Evolutionary conservation across 140 eudicot genomes (phyloP).

Genomic region (Ambrosia hybrid): DNA sequence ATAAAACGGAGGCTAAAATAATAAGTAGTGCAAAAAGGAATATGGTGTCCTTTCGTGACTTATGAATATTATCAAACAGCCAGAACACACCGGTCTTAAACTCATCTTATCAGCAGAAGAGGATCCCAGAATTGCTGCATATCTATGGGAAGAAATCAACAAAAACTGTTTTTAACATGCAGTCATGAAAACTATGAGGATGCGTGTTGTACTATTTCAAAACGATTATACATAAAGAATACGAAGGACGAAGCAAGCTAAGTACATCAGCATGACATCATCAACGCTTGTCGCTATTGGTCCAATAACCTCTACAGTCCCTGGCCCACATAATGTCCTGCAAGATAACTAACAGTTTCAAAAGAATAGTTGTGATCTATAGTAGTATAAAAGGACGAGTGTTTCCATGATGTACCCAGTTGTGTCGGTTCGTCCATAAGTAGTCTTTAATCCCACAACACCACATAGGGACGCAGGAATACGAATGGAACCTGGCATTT

Average conservation of each 20-base stretch:
- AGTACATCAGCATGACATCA: constrained; percentile 52
- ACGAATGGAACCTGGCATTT: constrained; percentile 73
- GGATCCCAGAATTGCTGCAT: constrained; percentile 30
- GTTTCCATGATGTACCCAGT: constrained; percentile 46
- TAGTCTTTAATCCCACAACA: constrained; percentile 82
- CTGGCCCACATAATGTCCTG: constrained; percentile 55
- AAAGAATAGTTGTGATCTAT: neutral
- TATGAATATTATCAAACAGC: constrained; percentile 8
- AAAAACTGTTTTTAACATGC: constrained; percentile 12
- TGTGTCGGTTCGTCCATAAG: constrained; percentile 72
- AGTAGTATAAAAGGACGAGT: neutral
- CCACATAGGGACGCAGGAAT: constrained; percentile 95
- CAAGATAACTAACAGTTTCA: neutral
- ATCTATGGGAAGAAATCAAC: constrained; percentile 18
- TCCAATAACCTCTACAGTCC: constrained; percentile 83
- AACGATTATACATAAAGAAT: constrained; percentile 37
- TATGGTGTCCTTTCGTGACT: neutral
- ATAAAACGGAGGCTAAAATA: neutral
- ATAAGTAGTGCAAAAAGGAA: constrained; percentile 5
- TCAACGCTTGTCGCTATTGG: constrained; percentile 81
- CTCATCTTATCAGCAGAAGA: constrained; percentile 30
- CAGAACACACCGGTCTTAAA: constrained; percentile 15
- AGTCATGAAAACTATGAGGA: neutral
- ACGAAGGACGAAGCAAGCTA: neutral
- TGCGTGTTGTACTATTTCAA: neutral